Percentiles rank a stretch among this genome's conserved stretches.
phyloP scores from a whole-genome alignment of 306 rosid genomes.

The Cicer cuneatum region DNA sequence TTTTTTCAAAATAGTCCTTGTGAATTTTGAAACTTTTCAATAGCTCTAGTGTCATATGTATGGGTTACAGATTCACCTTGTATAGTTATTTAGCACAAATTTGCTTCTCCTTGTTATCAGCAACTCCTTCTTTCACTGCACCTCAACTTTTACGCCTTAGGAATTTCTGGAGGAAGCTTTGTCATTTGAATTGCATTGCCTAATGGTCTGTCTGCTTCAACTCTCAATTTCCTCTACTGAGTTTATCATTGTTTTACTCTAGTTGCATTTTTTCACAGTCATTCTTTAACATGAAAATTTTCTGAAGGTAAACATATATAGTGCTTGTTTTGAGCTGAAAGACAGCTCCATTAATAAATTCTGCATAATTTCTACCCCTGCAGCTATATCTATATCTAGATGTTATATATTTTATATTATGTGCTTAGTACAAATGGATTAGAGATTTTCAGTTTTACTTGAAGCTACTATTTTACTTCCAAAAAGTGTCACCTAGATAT shows the following conservation, averaged over 20 bases:
- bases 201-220: conserved; percentile 2
- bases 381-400: conserved; percentile 12
- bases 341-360: conserved; percentile 1
- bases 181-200: conserved; percentile 17
- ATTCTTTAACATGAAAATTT: conserved; percentile 12
- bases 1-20: not conserved
- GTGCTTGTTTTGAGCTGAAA: conserved; percentile 23
- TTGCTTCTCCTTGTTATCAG: not conserved
- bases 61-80: not conserved
- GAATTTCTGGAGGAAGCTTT: conserved; percentile 9
- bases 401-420: not conserved
- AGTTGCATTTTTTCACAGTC: not conserved
- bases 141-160: not conserved
- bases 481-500: not conserved
- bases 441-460: not conserved
- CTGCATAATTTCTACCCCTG: not conserved
- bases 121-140: not conserved
- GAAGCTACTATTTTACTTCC: conserved; percentile 6
- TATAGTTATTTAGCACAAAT: not conserved
- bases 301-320: not conserved
- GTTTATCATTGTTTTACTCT: not conserved
- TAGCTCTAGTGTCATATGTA: not conserved
- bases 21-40: conserved; percentile 11
- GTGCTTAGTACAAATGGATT: not conserved
- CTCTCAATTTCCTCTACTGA: not conserved